Evolutionary conservation across 352 stramenopile species (phyloP).

Genomic region (Globisporangium paroecandrum): DNA sequence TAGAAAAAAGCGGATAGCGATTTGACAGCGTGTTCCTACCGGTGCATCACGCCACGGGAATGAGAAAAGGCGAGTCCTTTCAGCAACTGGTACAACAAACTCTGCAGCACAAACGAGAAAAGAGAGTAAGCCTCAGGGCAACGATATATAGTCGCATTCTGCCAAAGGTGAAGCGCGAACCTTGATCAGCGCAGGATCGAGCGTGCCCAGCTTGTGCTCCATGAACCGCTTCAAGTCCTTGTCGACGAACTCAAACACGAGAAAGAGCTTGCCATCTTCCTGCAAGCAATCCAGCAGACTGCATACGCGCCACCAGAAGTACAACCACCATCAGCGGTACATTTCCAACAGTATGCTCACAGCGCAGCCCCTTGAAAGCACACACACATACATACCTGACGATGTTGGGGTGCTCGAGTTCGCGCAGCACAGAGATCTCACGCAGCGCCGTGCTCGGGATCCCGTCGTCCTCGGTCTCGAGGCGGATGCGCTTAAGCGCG

Average conservation of each 20-base stretch:
- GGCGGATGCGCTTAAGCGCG: conserved; percentile 95
- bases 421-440: conserved; percentile 97
- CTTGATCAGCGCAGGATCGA: conserved; percentile 66
- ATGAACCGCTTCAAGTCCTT: conserved; percentile 97
- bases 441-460: conserved; percentile 98
- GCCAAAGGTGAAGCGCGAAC: conserved; percentile 10
- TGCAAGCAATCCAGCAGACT: conserved; percentile 94
- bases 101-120: conserved; percentile 17
- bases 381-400: conserved; percentile 68
- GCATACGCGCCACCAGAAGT: background rate
- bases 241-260: conserved; percentile 99
- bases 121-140: background rate
- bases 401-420: conserved; percentile 98
- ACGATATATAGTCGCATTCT: background rate
- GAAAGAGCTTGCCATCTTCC: conserved; percentile 94
- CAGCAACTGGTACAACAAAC: conserved; percentile 84
- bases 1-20: background rate
- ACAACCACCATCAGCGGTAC: background rate
- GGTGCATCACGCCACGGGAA: conserved; percentile 85
- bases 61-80: conserved; percentile 87
- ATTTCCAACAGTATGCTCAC: background rate
- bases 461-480: conserved; percentile 99
- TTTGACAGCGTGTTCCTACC: conserved; percentile 30
- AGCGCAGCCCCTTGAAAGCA: background rate
- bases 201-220: conserved; percentile 79